A percentile compares a stretch with the other conserved stretches of the same genome.
Conservation (phyloP, 331 rosid genomes). For the Erythrophleum ivorense region DNA sequence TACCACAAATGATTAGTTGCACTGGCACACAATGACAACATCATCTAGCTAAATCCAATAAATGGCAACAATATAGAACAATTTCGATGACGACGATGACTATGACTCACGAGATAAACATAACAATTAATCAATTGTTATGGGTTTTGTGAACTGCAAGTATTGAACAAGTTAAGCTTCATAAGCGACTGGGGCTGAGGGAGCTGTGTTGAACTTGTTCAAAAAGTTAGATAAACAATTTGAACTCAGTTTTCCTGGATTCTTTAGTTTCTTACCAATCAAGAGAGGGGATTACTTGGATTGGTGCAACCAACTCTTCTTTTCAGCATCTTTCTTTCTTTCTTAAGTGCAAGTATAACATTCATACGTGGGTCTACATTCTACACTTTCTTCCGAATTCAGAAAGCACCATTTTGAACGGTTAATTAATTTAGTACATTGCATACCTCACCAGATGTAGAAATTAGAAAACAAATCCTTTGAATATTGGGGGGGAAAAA, state of each 20-base stretch:
- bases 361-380: conserved; percentile 31
- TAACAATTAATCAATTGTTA: background rate
- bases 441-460: background rate
- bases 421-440: background rate
- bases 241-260: background rate
- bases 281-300: conserved; percentile 23
- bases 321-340: conserved; percentile 17
- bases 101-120: background rate
- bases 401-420: conserved; percentile 5
- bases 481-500: background rate
- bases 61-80: conserved; percentile 34
- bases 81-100: conserved; percentile 12
- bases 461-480: background rate
- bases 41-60: conserved; percentile 3
- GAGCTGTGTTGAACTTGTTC: background rate
- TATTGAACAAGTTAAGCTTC: conserved; percentile 23
- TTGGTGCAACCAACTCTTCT: conserved; percentile 48
- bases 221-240: conserved; percentile 25
- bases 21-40: conserved; percentile 10
- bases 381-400: conserved; percentile 32
- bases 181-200: background rate
- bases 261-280: conserved; percentile 16
- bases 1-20: background rate
- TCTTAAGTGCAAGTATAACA: conserved; percentile 39
- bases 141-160: conserved; percentile 30